Percentiles rank a stretch among this genome's conserved stretches.
Conservation (phyloP, 345 rosid genomes). For the Gossypium mustelinum region DNA sequence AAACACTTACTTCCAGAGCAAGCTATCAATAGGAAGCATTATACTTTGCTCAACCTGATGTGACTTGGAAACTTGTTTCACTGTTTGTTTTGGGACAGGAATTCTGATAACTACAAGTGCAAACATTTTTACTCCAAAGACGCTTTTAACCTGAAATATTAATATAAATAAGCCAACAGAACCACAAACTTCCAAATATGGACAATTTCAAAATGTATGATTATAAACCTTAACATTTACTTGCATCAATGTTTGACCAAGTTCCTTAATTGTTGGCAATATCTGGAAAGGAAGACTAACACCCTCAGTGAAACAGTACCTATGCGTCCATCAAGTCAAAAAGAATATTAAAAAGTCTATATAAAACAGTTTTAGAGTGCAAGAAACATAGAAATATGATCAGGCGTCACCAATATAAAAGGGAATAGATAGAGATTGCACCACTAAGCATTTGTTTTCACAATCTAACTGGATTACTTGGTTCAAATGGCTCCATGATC, state of each 20-base stretch:
- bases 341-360: not conserved
- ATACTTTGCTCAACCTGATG: conserved; percentile 91
- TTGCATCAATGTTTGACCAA: conserved; percentile 98
- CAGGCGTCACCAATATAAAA: not conserved
- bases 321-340: conserved; percentile 16
- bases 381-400: not conserved
- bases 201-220: not conserved
- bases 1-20: conserved; percentile 95
- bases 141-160: conserved; percentile 40
- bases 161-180: not conserved
- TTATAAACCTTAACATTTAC: conserved; percentile 81
- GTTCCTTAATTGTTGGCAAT: conserved; percentile 94
- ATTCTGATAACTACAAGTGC: conserved; percentile 94
- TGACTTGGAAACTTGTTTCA: conserved; percentile 92
- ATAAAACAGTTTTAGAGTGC: not conserved
- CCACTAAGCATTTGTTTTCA: not conserved
- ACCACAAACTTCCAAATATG: not conserved
- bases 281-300: conserved; percentile 96
- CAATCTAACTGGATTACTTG: not conserved
- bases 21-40: conserved; percentile 87
- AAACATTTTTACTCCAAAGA: conserved; percentile 96
- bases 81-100: conserved; percentile 98
- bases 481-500: not conserved
- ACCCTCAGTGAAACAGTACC: conserved; percentile 96
- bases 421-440: not conserved